Evolutionary conservation across 331 rosid species (phyloP), one percentile per base, ranked within the genome.

Genomic region (Prunus yedoensis): DNA sequence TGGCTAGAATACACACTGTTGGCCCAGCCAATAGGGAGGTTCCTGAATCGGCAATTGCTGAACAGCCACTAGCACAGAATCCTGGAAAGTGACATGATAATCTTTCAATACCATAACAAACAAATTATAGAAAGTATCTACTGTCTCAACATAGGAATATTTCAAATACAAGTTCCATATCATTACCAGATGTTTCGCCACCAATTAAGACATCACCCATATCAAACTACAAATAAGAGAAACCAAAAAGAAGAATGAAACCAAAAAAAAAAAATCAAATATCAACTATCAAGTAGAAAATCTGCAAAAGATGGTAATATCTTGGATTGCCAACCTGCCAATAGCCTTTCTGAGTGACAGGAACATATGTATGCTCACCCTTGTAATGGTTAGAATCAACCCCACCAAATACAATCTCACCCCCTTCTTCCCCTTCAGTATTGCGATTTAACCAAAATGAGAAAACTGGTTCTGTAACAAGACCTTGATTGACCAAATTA

Each of bases 31-130:
- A 71, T 61, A 87, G 77, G 66, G 93, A 91, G 61, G 93, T 91
- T 75, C 91, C 94, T 47, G 97, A 91, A 80, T 91, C 94, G 12
- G 88, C 97, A 79, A 89, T 89, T 71, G 97, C 97, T 4, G 92
- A 81, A 64, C 94, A 91, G 64, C 91, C 92, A 79, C 70, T 52
- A 32, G 59, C 85, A 63, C 94, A 87, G 76, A 68, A 80, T 58
- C 94, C 97, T 89, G 89, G 52, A 73, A 74, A 45, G 32, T 51
- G 25, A 16, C 20, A 41, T 41, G 70, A 10, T 27, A 65, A 47
- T 63, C 47, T 73, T 60, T 81, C 68, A 77, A 68, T 63, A 68
- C 61, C 62, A 47, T 58, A 74, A 30, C 20, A 63, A 71, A 66
- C 3, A 25, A 60, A 35, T 71, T 62, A 61, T 68, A 62, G 23